Base-by-base conservation (phyloP, 306 rosid species). In the Rosa persica region DNA sequence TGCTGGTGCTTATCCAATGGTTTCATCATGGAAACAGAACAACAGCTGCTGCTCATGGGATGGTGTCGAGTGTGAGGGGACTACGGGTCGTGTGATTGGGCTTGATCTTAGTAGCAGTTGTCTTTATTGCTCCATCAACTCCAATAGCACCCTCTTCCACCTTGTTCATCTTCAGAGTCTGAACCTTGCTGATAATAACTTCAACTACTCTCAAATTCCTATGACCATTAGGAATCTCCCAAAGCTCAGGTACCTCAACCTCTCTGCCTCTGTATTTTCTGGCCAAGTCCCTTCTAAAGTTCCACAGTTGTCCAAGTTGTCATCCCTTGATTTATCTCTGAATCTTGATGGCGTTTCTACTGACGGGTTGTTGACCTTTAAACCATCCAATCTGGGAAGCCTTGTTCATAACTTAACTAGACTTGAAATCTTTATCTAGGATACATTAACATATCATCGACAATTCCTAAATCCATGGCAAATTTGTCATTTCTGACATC, bases 11-110 rank as follows among this genome's bases (percentile, higher is more conserved):
- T 78, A 78, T 57, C 49, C 76, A 1, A 78, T 70, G 71, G 38
- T 70, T 51, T 58, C 30, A 4, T 46, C 64, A 1, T 79, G 82
- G 77, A 72, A 71, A 46, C 20, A 8, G 1, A 60, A 20, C 2
- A 72, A 49, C 64, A 64, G 13, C 9, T 79, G 78, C 42, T 79
- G 82, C 67, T 71, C 65, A 8, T 79, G 82, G 78, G 67, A 47
- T 16, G 78, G 67, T 3, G 25, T 79, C 9, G 27, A 61, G 57
- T 78, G 82, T 23, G 77, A 72, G 17, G 44, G 10, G 77, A 38
- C 44, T 8, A 71, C 66, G 0, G 66, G 73, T 1, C n/a, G 17
- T 38, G 73, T 72, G 40, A 62, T 47, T 10, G 51, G 78, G 15
- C 66, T 79, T 60, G 40, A 27, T 61, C 64, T 78, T 1, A 47